Percentiles rank a stretch among this genome's conserved stretches.
Evolutionary conservation across 164 flowering plant species (phyloP).

Genomic region (Nymphaea thermarum): DNA sequence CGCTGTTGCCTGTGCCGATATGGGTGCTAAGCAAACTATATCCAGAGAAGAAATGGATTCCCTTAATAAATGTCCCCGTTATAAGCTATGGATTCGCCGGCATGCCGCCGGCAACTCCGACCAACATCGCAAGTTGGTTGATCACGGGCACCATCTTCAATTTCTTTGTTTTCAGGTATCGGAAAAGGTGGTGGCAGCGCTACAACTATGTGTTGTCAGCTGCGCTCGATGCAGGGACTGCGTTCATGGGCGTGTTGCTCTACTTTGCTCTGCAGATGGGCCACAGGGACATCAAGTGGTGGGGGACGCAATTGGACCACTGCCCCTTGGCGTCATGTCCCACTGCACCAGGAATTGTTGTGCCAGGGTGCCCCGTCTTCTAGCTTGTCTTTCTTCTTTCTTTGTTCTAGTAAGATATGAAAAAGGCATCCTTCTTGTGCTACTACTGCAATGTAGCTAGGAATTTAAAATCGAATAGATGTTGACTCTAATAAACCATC

Average conservation of each 20-base stretch:
- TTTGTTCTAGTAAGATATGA: no score
- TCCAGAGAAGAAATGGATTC: constrained; percentile 89
- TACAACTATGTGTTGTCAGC: constrained; percentile 88
- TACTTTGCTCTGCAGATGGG: constrained; percentile 66
- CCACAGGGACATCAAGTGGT: constrained; percentile 50
- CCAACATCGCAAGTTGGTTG: constrained; percentile 94
- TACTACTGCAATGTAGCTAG: no score
- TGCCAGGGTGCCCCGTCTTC: constrained; percentile 64
- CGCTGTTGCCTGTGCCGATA: constrained; percentile 74
- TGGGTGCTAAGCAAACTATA: constrained; percentile 75
- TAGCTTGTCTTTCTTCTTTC: constrained; percentile 4
- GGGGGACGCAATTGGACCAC: constrained; percentile 76
- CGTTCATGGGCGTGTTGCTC: constrained; percentile 84
- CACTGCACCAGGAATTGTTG: constrained; percentile 63
- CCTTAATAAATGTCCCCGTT: constrained; percentile 78
- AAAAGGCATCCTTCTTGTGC: no score
- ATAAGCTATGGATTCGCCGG: constrained; percentile 87
- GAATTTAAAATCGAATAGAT: no score
- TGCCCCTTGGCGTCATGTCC: constrained; percentile 88
- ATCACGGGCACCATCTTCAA: constrained; percentile 78
- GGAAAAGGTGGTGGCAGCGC: constrained; percentile 83
- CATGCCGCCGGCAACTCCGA: constrained; percentile 95
- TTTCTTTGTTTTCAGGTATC: constrained; percentile 64
- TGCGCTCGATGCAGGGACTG: constrained; percentile 90
- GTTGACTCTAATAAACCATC: no score